phyloP scores from a whole-genome alignment of 2,329 filamentous ascomycete genomes.

The Diaporthe amygdali region DNA sequence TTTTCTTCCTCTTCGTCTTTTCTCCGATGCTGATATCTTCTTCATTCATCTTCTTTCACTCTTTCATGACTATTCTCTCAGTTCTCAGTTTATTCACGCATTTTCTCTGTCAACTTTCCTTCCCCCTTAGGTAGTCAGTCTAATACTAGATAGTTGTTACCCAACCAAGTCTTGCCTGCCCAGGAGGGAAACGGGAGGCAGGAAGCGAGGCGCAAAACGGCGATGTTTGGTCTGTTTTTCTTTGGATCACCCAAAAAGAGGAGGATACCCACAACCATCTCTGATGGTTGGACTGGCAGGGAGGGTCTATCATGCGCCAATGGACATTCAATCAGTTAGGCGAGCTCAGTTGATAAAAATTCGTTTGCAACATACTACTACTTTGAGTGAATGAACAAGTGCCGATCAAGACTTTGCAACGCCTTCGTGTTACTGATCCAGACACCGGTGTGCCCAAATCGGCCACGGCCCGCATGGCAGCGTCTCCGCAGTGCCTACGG shows the following conservation, averaged over 20 bases:
- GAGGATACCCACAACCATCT: constrained; percentile 21
- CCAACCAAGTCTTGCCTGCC: neutral
- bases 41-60: constrained; percentile 14
- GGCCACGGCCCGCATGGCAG: neutral
- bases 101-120: neutral
- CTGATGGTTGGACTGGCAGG: neutral
- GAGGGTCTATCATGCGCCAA: neutral
- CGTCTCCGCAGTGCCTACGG: neutral
- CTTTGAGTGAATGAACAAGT: neutral
- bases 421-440: neutral
- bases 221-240: neutral
- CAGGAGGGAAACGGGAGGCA: neutral
- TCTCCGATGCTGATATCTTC: constrained; percentile 16
- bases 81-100: constrained; percentile 4
- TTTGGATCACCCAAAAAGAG: constrained; percentile 12
- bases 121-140: neutral
- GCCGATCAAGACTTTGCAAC: neutral
- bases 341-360: neutral
- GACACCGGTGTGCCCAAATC: constrained; percentile 3
- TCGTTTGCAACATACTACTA: neutral
- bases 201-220: constrained; percentile 19
- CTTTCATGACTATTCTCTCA: neutral
- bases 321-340: constrained; percentile 5
- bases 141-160: constrained; percentile 17
- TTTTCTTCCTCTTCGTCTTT: constrained; percentile 10